Evolutionary conservation across 1,139 yeast species (phyloP).

Genomic region (Candida tunisiensis): DNA sequence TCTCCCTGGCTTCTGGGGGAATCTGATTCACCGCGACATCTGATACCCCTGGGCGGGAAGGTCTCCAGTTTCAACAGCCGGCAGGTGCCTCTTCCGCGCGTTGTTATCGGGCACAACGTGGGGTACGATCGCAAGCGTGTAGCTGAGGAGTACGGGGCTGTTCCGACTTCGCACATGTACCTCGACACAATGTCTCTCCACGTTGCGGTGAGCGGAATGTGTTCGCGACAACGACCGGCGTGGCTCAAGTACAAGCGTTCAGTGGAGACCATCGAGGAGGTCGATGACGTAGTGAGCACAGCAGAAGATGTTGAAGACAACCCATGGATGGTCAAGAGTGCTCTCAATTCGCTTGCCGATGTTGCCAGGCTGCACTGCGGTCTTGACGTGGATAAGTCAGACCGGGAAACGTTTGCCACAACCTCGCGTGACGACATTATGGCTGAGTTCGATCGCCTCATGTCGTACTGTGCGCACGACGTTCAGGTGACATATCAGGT

Average conservation of each 20-base stretch:
- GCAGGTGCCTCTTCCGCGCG: too few relatives aligned
- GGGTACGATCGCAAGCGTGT: slow-evolving; percentile 84
- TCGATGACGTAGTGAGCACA: slow-evolving; percentile 8
- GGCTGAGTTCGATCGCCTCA: slow-evolving; percentile 39
- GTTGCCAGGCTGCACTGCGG: slow-evolving; percentile 74
- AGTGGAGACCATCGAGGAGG: slow-evolving; percentile 6
- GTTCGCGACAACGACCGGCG: slow-evolving; percentile 74
- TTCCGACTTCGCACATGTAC: too few relatives aligned
- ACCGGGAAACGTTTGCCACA: slow-evolving; percentile 47
- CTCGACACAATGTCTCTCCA: slow-evolving; percentile 91
- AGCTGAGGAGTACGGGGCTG: slow-evolving; percentile 75
- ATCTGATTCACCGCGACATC: slow-evolving; percentile 34
- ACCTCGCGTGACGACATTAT: slow-evolving; percentile 36
- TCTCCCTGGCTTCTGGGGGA: slow-evolving; percentile 62
- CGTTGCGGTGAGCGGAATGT: slow-evolving; percentile 81
- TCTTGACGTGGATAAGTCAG: slow-evolving; percentile 45
- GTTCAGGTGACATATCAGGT: slow-evolving; percentile 63
- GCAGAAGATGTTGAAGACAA: slow-evolving; percentile 15
- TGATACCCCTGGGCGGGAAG: slow-evolving; percentile 69
- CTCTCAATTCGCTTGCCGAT: slow-evolving; percentile 67
- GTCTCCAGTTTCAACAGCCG: too few relatives aligned
- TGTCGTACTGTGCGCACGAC: slow-evolving; percentile 77
- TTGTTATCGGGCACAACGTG: slow-evolving; percentile 79
- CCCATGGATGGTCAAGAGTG: slow-evolving; percentile 69
- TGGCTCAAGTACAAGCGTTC: slow-evolving; percentile 38